phyloP scores from a whole-genome alignment of 2,329 filamentous ascomycete genomes.

The Curvularia sp. region DNA sequence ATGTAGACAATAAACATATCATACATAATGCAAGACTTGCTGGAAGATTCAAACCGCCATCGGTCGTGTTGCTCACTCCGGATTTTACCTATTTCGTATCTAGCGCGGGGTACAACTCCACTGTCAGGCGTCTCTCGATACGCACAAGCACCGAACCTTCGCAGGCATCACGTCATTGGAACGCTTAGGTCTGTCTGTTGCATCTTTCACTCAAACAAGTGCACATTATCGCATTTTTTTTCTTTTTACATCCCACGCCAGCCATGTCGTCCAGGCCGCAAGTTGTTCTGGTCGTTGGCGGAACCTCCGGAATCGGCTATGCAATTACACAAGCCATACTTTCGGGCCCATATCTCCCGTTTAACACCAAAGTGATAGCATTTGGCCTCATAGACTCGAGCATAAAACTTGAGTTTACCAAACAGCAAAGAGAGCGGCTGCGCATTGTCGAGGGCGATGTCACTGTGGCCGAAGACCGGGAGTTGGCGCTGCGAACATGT shows the following conservation, averaged over 20 bases:
- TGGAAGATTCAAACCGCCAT: not conserved
- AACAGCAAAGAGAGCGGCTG: conserved; percentile 16
- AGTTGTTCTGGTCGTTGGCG: conserved; percentile 36
- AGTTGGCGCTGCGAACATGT: conserved; percentile 24
- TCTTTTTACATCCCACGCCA: not conserved
- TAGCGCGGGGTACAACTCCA: conserved; percentile 20
- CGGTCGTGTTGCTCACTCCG: not conserved
- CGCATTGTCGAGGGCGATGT: conserved; percentile 21
- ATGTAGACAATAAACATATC: not conserved
- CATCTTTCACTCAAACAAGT: not conserved
- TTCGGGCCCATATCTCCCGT: conserved; percentile 9
- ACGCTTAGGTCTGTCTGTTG: not conserved
- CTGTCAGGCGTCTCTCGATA: conserved; percentile 11
- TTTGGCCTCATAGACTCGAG: conserved; percentile 18
- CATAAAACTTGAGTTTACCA: conserved; percentile 18
- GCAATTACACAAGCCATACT: conserved; percentile 26
- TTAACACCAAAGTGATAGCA: conserved; percentile 17
- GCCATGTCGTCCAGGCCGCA: conserved; percentile 19
- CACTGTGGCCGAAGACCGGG: conserved; percentile 13
- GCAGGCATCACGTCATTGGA: conserved; percentile 3
- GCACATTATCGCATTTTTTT: not conserved
- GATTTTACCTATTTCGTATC: conserved; percentile 11
- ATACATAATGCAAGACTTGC: not conserved
- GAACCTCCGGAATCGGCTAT: conserved; percentile 34
- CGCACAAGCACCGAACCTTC: conserved; percentile 15